Evolutionary conservation across 2,329 filamentous ascomycete species (phyloP), one percentile per base, ranked within the genome.

Genomic region (Colletotrichum lupini): DNA sequence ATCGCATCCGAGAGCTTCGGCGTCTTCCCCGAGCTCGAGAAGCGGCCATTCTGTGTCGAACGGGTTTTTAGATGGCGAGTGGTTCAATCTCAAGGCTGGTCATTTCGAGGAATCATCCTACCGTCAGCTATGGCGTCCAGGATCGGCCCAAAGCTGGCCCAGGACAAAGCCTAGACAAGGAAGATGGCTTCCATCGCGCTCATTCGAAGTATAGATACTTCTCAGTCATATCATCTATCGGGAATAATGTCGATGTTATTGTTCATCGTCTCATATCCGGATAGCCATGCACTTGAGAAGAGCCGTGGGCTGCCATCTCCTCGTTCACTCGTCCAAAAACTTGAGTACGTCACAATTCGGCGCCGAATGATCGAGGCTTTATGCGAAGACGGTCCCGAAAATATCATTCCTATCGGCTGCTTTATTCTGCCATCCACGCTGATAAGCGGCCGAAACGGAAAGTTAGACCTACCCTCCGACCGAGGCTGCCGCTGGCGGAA

Each of bases 401-500:
- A 9, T 12, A 16, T 28, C 5, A 22, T 53, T 22, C 42, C 26
- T 28, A 9, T 61, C 42, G 9, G 16, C 19, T 28, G n/a, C 4
- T 28, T 22, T 6, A 6, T n/a, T 32, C n/a, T 32, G 24, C 30
- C 30, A 22, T 9, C 22, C 46, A 35, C 30, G 26, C n/a, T 26
- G 14, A 12, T 22, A 14, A 7, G 19, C 14, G 4, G 32, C 59
- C 66, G 46, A 60, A 12, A 37, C 60, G 55, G 60, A 70, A 55
- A 70, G 19, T 66, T 52, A 12, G 46, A 22, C 12, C 3, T 28
- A 28, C 37, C 65, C 35, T 30, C 70, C 60, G 52, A 14, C 70
- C 70, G 67, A 73, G 60, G 37, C 35, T 37, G 12, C 32, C 59
- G 14, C 26, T 5, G n/a, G 19, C 24, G 28, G 49, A 61, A 70